Conservation (phyloP, 441 rosid species). For the Syzygium syzygioides region DNA sequence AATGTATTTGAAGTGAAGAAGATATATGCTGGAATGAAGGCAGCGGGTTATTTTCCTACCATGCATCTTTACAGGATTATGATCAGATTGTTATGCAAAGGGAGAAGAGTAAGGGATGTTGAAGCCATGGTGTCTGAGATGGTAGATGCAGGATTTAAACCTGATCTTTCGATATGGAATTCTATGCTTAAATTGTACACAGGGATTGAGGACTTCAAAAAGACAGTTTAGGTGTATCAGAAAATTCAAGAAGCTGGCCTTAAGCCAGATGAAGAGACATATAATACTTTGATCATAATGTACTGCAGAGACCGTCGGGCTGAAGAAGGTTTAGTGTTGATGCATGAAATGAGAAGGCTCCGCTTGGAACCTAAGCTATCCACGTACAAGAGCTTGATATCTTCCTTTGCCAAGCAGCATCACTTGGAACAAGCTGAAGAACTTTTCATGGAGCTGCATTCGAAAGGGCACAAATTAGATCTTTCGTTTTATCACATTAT, state of each 20-base stretch:
- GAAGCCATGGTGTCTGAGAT: conserved; percentile 90
- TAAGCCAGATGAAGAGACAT: conserved; percentile 80
- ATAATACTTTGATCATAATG: conserved; percentile 77
- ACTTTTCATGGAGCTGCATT: conserved; percentile 58
- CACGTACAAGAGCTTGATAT: conserved; percentile 89
- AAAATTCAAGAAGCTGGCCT: conserved; percentile 60
- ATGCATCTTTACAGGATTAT: conserved; percentile 90
- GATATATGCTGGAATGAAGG: conserved; percentile 93
- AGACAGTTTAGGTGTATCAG: conserved; percentile 66
- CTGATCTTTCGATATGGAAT: conserved; percentile 83
- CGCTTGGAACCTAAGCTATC: conserved; percentile 77
- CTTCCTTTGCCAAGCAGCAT: conserved; percentile 80
- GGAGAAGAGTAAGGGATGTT: conserved; percentile 75
- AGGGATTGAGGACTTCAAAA: conserved; percentile 68
- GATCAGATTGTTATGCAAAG: conserved; percentile 69
- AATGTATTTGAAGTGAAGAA: conserved; percentile 87
- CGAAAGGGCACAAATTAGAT: conserved; percentile 68
- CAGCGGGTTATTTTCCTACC: conserved; percentile 90
- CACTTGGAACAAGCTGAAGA: conserved; percentile 69
- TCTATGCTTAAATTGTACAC: conserved; percentile 82
- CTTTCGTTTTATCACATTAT: conserved; percentile 86
- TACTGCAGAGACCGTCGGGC: conserved; percentile 87
- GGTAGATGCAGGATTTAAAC: conserved; percentile 84
- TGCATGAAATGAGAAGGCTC: conserved; percentile 69
- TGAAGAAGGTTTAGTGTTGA: conserved; percentile 71